Evolutionary conservation across 805 yeast species (phyloP).

Genomic region (Lipomyces sp.): DNA sequence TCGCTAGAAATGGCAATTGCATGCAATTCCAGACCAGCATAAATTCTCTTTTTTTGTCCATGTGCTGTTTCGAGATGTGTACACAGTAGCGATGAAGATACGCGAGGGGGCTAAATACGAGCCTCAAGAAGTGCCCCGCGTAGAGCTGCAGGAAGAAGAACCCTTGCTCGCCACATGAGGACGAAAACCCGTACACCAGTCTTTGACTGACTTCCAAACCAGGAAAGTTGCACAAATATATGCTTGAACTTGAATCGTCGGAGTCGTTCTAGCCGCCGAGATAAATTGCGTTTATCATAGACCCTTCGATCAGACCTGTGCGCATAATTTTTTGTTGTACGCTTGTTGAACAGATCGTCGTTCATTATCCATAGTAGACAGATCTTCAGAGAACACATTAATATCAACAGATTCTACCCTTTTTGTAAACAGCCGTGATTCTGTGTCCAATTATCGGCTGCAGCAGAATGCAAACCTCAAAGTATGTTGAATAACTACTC

Average conservation of each 20-base stretch:
- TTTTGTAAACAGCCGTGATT: background rate
- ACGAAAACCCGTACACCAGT: background rate
- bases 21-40: background rate
- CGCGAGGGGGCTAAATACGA: background rate
- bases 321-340: background rate
- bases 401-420: background rate
- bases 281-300: background rate
- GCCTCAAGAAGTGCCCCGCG: background rate
- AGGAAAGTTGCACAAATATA: slow-evolving; percentile 2
- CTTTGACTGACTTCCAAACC: background rate
- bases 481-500: background rate
- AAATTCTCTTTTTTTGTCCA: background rate
- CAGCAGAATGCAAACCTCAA: background rate
- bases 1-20: background rate
- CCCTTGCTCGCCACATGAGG: background rate
- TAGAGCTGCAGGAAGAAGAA: background rate
- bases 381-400: background rate
- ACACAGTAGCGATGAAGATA: background rate
- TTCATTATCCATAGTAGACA: background rate
- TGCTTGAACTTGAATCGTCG: background rate
- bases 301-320: background rate
- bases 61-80: background rate
- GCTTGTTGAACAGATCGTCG: background rate
- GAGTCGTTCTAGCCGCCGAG: background rate
- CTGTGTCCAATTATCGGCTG: background rate